Evolutionary conservation across 441 rosid species (phyloP).

Genomic region (Metrosideros polymorpha): DNA sequence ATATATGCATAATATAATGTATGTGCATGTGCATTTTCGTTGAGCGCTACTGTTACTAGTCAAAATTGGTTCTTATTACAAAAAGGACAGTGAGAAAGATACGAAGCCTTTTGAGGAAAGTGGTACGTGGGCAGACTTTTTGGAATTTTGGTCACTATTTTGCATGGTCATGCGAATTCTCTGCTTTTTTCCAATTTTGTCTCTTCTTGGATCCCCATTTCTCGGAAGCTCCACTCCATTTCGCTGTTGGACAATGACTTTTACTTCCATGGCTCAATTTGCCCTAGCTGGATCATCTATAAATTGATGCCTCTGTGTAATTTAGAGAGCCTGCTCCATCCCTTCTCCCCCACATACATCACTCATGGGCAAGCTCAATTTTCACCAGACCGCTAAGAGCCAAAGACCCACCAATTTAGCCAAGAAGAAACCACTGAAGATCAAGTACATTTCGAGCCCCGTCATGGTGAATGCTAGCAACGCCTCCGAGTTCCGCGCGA

Average conservation of each 20-base stretch:
- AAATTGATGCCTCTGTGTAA: not conserved
- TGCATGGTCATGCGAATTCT: not conserved
- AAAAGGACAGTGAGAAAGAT: not conserved
- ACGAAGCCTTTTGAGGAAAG: not conserved
- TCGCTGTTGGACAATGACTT: not conserved
- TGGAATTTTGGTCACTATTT: not conserved
- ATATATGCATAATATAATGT: not conserved
- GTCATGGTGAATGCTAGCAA: constrained; percentile 25
- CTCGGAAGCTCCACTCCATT: not conserved
- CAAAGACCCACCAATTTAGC: not conserved
- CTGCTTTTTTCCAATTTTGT: not conserved
- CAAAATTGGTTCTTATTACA: not conserved
- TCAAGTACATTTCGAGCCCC: constrained; percentile 39
- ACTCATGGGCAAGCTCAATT: constrained; percentile 17
- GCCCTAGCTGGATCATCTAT: not conserved
- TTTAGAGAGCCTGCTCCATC: not conserved
- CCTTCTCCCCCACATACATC: not conserved
- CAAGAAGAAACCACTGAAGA: constrained; percentile 20
- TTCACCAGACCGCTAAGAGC: not conserved
- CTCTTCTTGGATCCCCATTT: not conserved
- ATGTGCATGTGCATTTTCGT: not conserved
- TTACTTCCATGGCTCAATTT: not conserved
- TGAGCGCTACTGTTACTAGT: not conserved
- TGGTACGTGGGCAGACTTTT: not conserved
- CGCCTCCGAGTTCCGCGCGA: constrained; percentile 33